phyloP scores from a whole-genome alignment of 192 early-diverging fungal genomes.

The Kappamyces sp. region DNA sequence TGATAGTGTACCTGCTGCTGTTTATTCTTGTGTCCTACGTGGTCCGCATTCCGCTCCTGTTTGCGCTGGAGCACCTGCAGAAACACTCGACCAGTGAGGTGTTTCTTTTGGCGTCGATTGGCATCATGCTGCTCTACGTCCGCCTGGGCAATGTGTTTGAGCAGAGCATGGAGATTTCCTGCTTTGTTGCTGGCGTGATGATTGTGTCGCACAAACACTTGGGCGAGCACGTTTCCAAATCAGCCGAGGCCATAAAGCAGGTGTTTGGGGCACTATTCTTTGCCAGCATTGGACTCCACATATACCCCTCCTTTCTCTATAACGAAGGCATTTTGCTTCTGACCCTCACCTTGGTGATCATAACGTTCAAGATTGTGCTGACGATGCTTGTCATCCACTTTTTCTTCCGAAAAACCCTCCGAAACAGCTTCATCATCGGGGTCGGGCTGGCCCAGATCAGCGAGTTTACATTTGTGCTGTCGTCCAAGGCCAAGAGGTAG shows the following conservation, averaged over 20 bases:
- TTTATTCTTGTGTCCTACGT: slow-evolving; percentile 33
- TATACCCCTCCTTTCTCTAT: slow-evolving; percentile 49
- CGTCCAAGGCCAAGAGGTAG: slow-evolving; percentile 46
- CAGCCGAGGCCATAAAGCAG: slow-evolving; percentile 44
- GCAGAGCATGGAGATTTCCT: slow-evolving; percentile 47
- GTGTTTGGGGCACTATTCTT: slow-evolving; percentile 54
- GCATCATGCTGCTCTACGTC: slow-evolving; percentile 41
- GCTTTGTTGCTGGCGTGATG: slow-evolving; percentile 54
- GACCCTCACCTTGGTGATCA: slow-evolving; percentile 31
- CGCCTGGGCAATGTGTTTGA: slow-evolving; percentile 36
- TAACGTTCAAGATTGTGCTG: slow-evolving; percentile 44
- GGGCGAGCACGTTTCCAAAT: slow-evolving; percentile 27
- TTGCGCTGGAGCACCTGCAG: slow-evolving; percentile 10
- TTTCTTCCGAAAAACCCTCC: slow-evolving; percentile 31
- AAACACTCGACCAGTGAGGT: slow-evolving; percentile 23
- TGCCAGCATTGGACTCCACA: slow-evolving; percentile 52
- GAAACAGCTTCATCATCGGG: slow-evolving; percentile 30
- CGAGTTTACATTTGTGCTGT: slow-evolving; percentile 55
- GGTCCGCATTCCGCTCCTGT: slow-evolving; percentile 13
- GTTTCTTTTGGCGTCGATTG: slow-evolving; percentile 37
- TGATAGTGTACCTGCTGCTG: slow-evolving; percentile 29
- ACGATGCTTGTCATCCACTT: slow-evolving; percentile 27
- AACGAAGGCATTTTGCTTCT: slow-evolving; percentile 44
- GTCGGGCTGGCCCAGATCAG: slow-evolving; percentile 51
- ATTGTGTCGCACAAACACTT: slow-evolving; percentile 31